A percentile compares a stretch with the other conserved stretches of the same genome.
phyloP scores from a whole-genome alignment of 768 basidiomycete species.

The Agrocybe praecox region DNA sequence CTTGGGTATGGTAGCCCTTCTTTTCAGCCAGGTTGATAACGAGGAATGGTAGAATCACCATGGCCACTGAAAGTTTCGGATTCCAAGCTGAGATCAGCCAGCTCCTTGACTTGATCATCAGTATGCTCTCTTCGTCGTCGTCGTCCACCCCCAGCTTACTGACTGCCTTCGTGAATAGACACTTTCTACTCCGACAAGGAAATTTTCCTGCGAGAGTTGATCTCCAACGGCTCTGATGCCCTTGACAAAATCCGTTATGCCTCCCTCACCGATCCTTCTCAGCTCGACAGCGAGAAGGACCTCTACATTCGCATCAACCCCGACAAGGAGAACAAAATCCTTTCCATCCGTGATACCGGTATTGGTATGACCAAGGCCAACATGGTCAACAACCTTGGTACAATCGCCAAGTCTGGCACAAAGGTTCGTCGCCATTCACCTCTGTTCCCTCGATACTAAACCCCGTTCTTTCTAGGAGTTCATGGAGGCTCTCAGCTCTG shows the following conservation, averaged over 20 bases:
- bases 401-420: constrained; percentile 93
- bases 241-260: constrained; percentile 99
- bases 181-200: constrained; percentile 99
- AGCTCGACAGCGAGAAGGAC: constrained; percentile 89
- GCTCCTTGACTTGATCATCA: constrained; percentile 98
- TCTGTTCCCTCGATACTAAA: constrained; percentile 7
- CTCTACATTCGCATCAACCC: constrained; percentile 93
- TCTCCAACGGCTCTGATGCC: constrained; percentile 97
- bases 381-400: constrained; percentile 98
- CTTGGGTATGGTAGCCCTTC: no score
- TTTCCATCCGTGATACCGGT: constrained; percentile 93
- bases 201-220: constrained; percentile 98
- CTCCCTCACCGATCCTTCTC: constrained; percentile 91
- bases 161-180: constrained; percentile 48
- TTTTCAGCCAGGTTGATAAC: no score
- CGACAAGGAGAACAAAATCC: constrained; percentile 93
- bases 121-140: constrained; percentile 44
- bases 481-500: constrained; percentile 96
- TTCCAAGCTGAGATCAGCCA: constrained; percentile 99
- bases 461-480: constrained; percentile 67
- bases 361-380: constrained; percentile 99
- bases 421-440: constrained; percentile 50
- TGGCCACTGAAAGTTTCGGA: constrained; percentile 88
- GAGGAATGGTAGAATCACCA: constrained; percentile 40
- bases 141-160: not conserved